Evolutionary conservation across 345 rosid species (phyloP).

Genomic region (Mallotus nudiflorus): DNA sequence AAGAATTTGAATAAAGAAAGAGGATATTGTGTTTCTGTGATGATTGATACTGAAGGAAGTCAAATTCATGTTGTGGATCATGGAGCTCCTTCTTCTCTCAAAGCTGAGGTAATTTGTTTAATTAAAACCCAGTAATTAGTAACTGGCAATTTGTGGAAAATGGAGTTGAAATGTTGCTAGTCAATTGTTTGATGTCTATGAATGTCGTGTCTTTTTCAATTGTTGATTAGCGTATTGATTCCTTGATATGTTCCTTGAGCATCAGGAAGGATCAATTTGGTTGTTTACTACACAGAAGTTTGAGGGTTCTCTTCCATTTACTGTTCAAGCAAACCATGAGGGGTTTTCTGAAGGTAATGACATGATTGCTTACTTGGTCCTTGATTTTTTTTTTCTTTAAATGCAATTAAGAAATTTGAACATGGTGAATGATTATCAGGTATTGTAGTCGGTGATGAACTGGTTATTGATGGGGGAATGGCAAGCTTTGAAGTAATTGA

Average conservation of each 20-base stretch:
- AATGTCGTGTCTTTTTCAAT: no score
- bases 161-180: not conserved
- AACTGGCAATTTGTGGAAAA: not conserved
- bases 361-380: not conserved
- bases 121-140: not conserved
- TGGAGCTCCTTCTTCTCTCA: conserved; percentile 56
- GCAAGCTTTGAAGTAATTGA: conserved; percentile 66
- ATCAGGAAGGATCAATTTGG: conserved; percentile 68
- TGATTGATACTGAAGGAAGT: conserved; percentile 81
- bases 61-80: conserved; percentile 76
- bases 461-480: conserved; percentile 78
- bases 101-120: conserved; percentile 32
- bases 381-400: not conserved
- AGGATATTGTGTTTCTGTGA: conserved; percentile 57
- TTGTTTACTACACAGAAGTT: conserved; percentile 52
- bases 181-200: no score
- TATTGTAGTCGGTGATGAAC: conserved; percentile 61
- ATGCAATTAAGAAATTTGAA: conserved; percentile 2
- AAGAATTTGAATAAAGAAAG: conserved; percentile 52
- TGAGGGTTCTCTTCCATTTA: conserved; percentile 51
- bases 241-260: conserved; percentile 3
- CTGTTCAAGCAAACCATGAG: conserved; percentile 59
- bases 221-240: no score
- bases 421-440: conserved; percentile 30
- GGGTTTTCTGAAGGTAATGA: conserved; percentile 68